Conservation (phyloP, 2,329 filamentous ascomycete species). For the Aspergillus proliferans region DNA sequence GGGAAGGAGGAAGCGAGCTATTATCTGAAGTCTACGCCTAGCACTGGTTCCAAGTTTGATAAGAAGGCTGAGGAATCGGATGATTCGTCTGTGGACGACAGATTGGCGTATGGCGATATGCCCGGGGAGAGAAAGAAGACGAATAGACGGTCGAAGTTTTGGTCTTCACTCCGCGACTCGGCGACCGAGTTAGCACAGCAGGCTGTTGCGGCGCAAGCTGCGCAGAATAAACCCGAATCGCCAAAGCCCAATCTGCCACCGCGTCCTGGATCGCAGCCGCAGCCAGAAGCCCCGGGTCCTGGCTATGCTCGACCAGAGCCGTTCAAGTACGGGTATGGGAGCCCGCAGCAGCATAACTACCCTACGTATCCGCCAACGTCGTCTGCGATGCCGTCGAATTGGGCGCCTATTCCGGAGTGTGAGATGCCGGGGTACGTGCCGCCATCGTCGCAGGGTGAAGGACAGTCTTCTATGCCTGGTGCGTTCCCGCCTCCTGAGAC, state of each 20-base stretch:
- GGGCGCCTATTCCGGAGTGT: conserved; percentile 35
- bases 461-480: conserved; percentile 20
- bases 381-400: conserved; percentile 21
- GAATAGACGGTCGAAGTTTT: background rate
- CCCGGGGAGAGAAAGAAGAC: conserved; percentile 2
- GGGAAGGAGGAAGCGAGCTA: background rate
- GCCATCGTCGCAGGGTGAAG: conserved; percentile 24
- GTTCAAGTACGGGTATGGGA: conserved; percentile 28
- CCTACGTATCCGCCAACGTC: conserved; percentile 7
- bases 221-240: too few relatives aligned
- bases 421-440: conserved; percentile 39
- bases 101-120: conserved; percentile 34
- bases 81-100: conserved; percentile 27
- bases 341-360: conserved; percentile 9
- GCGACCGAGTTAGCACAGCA: background rate
- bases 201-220: conserved; percentile 3
- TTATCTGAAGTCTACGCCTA: background rate
- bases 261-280: background rate
- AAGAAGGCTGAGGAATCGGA: conserved; percentile 4
- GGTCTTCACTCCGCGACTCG: background rate
- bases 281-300: conserved; percentile 15
- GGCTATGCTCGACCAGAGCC: conserved; percentile 28
- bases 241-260: background rate
- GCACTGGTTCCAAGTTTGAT: background rate
- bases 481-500: conserved; percentile 24